phyloP scores from a whole-genome alignment of 495 filamentous ascomycete genomes.

The Daldinia decipiens region DNA sequence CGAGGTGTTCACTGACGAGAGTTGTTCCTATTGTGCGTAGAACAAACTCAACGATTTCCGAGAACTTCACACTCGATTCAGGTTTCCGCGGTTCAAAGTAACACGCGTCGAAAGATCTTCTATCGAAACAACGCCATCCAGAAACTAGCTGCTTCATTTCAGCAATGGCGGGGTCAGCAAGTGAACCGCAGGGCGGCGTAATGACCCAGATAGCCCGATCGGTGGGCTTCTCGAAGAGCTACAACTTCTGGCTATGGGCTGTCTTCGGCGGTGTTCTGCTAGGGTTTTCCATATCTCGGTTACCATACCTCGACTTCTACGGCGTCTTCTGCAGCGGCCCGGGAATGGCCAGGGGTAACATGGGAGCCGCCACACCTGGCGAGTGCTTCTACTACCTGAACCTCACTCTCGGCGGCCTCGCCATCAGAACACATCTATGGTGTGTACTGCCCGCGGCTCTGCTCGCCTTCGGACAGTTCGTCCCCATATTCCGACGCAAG shows the following conservation, averaged over 20 bases:
- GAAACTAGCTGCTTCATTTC: slow-evolving; percentile 5
- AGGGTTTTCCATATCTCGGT: slow-evolving; percentile 44
- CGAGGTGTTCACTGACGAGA: background rate
- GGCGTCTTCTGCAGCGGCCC: slow-evolving; percentile 41
- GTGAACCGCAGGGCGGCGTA: background rate
- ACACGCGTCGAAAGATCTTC: slow-evolving; percentile 1
- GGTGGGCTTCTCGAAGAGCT: slow-evolving; percentile 54
- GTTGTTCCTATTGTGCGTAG: background rate
- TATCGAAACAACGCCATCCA: slow-evolving; percentile 1
- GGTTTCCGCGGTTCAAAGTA: slow-evolving; percentile 1
- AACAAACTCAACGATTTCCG: slow-evolving; percentile 1
- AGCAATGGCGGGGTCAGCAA: slow-evolving; percentile 24
- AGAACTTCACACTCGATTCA: slow-evolving; percentile 5
- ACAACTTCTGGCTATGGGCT: slow-evolving; percentile 55
- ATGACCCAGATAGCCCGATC: slow-evolving; percentile 46
- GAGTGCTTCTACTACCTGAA: slow-evolving; percentile 61
- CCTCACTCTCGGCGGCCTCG: slow-evolving; percentile 46
- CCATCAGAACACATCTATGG: slow-evolving; percentile 60
- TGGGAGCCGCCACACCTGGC: slow-evolving; percentile 51
- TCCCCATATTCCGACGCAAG: slow-evolving; percentile 61
- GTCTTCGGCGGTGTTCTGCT: slow-evolving; percentile 47
- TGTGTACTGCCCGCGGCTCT: slow-evolving; percentile 58
- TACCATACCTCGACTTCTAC: slow-evolving; percentile 53
- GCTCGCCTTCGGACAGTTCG: slow-evolving; percentile 61
- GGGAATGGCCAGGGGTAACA: slow-evolving; percentile 1